phyloP scores from a whole-genome alignment of 2,329 filamentous ascomycete species.

The Trichoderma harzianum region DNA sequence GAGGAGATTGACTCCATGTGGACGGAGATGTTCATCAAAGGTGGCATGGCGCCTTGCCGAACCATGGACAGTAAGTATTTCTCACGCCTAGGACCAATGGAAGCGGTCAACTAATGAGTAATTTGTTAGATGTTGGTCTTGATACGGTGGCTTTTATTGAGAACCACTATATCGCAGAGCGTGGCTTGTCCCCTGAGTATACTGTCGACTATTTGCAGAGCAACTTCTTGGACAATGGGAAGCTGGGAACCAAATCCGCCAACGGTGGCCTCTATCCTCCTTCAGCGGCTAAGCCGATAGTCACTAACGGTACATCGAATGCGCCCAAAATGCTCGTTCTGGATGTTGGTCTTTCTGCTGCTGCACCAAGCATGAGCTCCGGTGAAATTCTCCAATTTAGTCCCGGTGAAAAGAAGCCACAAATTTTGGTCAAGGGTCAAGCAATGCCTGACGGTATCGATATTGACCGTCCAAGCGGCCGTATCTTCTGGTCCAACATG shows the following conservation, averaged over 20 bases:
- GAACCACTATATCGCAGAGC: conserved; percentile 49
- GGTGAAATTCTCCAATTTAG: not conserved
- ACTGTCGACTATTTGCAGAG: not conserved
- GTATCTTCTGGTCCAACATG: conserved; percentile 52
- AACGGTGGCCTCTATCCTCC: not conserved
- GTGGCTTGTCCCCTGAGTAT: conserved; percentile 34
- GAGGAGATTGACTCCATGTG: conserved; percentile 50
- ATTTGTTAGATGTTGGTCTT: conserved; percentile 39
- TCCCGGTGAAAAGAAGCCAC: not conserved
- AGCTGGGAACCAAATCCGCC: not conserved
- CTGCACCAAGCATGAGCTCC: not conserved
- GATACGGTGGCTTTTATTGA: conserved; percentile 55
- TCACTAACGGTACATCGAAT: not conserved
- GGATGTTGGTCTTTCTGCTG: not conserved
- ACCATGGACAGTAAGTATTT: conserved; percentile 40
- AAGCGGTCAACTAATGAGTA: not conserved
- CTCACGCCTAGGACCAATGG: too few species aligned
- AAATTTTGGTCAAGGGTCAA: conserved; percentile 26
- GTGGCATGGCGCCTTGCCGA: conserved; percentile 24
- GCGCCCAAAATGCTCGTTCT: not conserved
- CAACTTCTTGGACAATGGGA: not conserved
- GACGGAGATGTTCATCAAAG: conserved; percentile 33
- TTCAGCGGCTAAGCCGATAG: not conserved
- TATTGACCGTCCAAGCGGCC: conserved; percentile 30
- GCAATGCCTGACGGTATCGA: conserved; percentile 45